Percentiles rank a stretch among this genome's conserved stretches.
phyloP scores from a whole-genome alignment of 257 asterid genomes.

The Salvia hispanica region DNA sequence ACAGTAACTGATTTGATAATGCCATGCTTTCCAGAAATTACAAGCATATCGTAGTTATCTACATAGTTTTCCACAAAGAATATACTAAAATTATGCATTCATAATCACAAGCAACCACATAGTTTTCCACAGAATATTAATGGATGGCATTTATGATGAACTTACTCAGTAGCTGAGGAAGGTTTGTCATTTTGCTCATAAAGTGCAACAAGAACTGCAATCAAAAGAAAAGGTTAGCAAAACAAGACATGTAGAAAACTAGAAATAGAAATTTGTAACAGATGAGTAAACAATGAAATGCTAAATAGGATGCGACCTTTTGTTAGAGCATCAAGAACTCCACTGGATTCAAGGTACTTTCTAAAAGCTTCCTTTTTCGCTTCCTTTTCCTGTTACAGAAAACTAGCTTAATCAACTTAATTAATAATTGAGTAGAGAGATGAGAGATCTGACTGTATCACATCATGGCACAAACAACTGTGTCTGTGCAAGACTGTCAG shows the following conservation, averaged over 20 bases:
- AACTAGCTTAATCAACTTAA: constrained; percentile 10
- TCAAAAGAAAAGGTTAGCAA: constrained; percentile 12
- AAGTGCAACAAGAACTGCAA: constrained; percentile 79
- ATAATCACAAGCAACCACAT: constrained; percentile 10
- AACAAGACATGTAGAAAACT: constrained; percentile 18
- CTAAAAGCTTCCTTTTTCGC: constrained; percentile 95
- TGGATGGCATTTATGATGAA: constrained; percentile 21
- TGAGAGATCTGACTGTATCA: constrained; percentile 15
- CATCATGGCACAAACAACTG: background rate
- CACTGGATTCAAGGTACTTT: constrained; percentile 83
- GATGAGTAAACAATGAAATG: constrained; percentile 14
- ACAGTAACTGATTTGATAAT: background rate
- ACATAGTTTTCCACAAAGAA: too few species aligned
- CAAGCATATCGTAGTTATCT: background rate
- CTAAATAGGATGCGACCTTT: constrained; percentile 54
- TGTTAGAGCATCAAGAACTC: constrained; percentile 87
- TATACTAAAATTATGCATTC: too few species aligned
- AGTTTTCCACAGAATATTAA: background rate
- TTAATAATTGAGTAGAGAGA: background rate
- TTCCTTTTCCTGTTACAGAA: constrained; percentile 74
- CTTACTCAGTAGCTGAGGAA: constrained; percentile 89
- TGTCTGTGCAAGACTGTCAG: background rate
- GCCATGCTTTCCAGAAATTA: background rate
- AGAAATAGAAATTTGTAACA: constrained; percentile 16
- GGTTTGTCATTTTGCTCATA: constrained; percentile 96